Evolutionary conservation across 176 grass and related monocot genomes (phyloP), one percentile per base, ranked within the genome.

Genomic region (Musa schizocarpa): DNA sequence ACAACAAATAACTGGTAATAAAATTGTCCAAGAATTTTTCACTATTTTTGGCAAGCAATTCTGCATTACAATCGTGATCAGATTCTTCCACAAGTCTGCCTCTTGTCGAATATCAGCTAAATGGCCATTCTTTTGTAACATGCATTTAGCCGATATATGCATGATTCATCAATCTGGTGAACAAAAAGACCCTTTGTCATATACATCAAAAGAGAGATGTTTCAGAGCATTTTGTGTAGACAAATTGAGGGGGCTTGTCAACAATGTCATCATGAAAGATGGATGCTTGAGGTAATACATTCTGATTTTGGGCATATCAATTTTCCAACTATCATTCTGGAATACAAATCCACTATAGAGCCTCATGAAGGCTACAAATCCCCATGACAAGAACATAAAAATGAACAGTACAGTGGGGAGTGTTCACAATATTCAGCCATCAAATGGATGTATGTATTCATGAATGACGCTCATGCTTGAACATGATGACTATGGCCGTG

Each of bases 401-500:
- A 26, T 26, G 26, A 26, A 26, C 8, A 58, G 7, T n/a, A 58
- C 12, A 58, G 8, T 19, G 13, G 55, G 55, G 19, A 58, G 55
- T n/a, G 1, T 58, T 58, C 19, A 65, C 3, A 43, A 34, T 16
- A 68, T 9, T 9, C 13, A 34, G 13, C 65, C 26, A 16, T 68
- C 12, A 16, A 66, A 68, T 68, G 12, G 7, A 19, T 51, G 9
- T 27, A 27, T 24, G 24, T 20, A 50, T 50, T 70, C 68, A 70
- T 50, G 17, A 20, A 9, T 29, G 11, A 61, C 50, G 53, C 67
- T 79, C 82, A 68, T 87, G 85, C 80, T 80, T 93, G 74, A 97
- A 93, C 23, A 89, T 72, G 52, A 91, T 89, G 61, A 97, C 71
- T 22, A 97, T 78, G 59, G 94, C 90, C 4, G 94, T 91, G 82